Evolutionary conservation across 208 protist genomes (phyloP).

Genomic region (Lotmaria passim): DNA sequence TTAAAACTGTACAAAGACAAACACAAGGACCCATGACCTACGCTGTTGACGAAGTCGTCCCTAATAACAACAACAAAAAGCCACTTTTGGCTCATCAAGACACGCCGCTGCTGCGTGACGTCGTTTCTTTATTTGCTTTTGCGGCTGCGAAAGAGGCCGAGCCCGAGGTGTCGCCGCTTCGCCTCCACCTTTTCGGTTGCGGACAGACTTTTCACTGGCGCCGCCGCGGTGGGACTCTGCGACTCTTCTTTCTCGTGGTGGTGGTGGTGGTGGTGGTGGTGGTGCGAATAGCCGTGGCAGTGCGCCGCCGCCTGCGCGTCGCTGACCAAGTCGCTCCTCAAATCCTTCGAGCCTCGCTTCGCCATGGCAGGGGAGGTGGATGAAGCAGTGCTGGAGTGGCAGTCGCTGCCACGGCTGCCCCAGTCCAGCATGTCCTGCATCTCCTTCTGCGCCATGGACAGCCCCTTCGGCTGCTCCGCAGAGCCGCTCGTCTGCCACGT

Average conservation of each 20-base stretch:
- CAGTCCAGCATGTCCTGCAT: conserved; percentile 39
- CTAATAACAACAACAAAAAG: background rate
- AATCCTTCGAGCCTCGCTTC: conserved; percentile 12
- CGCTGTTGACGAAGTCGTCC: no score
- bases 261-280: background rate
- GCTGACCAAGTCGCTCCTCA: background rate
- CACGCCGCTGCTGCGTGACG: no score
- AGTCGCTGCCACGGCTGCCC: conserved; percentile 19
- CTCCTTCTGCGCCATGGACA: conserved; percentile 35
- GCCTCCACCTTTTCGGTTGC: conserved; percentile 22
- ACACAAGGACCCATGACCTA: no score
- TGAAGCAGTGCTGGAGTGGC: background rate
- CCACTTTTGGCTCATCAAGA: no score
- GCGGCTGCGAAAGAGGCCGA: conserved; percentile 28
- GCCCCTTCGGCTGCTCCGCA: conserved; percentile 19
- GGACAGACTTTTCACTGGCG: background rate
- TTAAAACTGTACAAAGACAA: no score
- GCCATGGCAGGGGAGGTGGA: conserved; percentile 4
- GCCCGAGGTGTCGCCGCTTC: conserved; percentile 17
- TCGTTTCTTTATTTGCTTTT: conserved; percentile 33
- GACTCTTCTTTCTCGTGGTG: background rate
- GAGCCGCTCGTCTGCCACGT: conserved; percentile 19
- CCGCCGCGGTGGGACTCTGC: background rate
- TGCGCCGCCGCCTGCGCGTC: no score
- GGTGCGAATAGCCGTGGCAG: background rate